phyloP scores from a whole-genome alignment of 2,329 filamentous ascomycete genomes.

The Neocatenulostroma microsporum region DNA sequence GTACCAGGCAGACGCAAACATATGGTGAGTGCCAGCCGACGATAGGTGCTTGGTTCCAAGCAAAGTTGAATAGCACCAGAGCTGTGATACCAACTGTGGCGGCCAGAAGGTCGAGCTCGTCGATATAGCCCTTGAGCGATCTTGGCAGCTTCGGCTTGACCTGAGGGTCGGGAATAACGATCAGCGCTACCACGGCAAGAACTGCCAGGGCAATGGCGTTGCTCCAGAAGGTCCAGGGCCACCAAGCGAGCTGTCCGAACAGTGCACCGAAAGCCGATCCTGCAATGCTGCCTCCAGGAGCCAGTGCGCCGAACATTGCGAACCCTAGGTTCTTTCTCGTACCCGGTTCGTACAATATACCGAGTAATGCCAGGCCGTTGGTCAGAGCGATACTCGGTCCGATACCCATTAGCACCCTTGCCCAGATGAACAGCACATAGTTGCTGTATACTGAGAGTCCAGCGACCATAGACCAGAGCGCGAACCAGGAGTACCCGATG shows the following conservation, averaged over 20 bases:
- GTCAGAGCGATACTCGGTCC: constrained; percentile 57
- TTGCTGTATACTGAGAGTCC: constrained; percentile 34
- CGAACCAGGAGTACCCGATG: constrained; percentile 44
- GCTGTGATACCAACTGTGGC: constrained; percentile 45
- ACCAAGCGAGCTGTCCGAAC: constrained; percentile 32
- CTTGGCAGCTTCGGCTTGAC: constrained; percentile 14
- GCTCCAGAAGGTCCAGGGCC: constrained; percentile 34
- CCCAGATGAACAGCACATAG: constrained; percentile 30
- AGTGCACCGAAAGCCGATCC: constrained; percentile 36
- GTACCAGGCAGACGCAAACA: constrained; percentile 48
- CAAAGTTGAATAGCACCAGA: constrained; percentile 58
- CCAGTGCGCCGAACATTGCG: constrained; percentile 41
- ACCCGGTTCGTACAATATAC: constrained; percentile 49
- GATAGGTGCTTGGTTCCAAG: constrained; percentile 57
- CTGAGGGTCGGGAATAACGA: constrained; percentile 9
- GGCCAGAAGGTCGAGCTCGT: constrained; percentile 38
- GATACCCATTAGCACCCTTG: constrained; percentile 38
- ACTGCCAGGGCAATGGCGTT: constrained; percentile 33
- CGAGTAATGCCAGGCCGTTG: constrained; percentile 56
- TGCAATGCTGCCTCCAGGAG: constrained; percentile 39
- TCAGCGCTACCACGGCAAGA: constrained; percentile 25
- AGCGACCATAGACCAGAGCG: constrained; percentile 40
- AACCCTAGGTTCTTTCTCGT: constrained; percentile 55
- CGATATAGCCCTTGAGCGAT: constrained; percentile 11
- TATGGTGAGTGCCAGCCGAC: constrained; percentile 52